These are phyloP conservation scores for Purpureocillium lavendulum DNA, from an alignment of 2,329 filamentous ascomycete species.

Conservation along the genomic window DNA sequence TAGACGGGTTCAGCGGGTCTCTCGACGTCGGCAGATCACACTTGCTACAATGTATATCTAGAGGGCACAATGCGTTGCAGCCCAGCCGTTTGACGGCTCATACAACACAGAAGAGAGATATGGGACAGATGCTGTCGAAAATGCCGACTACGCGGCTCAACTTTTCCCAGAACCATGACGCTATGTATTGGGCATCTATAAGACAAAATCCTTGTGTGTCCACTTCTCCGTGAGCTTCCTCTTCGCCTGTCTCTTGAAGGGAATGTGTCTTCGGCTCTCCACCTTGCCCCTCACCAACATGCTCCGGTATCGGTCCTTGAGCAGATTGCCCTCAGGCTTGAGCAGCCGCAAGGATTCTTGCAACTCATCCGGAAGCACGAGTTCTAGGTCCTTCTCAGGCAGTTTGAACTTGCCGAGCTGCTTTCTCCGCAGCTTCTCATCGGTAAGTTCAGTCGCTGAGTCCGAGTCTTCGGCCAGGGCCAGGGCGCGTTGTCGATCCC, in stretches of 20 bases:
- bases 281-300: conserved; percentile 83
- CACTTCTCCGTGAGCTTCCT: conserved; percentile 88
- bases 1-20: too few relatives aligned
- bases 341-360: conserved; percentile 72
- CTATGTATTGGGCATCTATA: conserved; percentile 10
- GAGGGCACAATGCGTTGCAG: too few relatives aligned
- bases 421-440: conserved; percentile 58
- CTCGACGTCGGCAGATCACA: too few relatives aligned
- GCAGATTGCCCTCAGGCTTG: conserved; percentile 90
- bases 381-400: conserved; percentile 71
- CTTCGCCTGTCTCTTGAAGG: conserved; percentile 76
- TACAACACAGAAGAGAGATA: too few relatives aligned
- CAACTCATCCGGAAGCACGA: conserved; percentile 76
- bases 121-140: too few relatives aligned
- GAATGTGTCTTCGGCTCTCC: conserved; percentile 70
- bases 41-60: too few relatives aligned
- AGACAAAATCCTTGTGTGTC: conserved; percentile 84
- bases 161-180: too few relatives aligned
- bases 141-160: too few relatives aligned
- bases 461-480: conserved; percentile 34
- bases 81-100: too few relatives aligned
- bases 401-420: conserved; percentile 66
- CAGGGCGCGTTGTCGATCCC: conserved; percentile 41
- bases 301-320: conserved; percentile 87
- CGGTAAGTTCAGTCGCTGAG: conserved; percentile 48